Conservation (phyloP, 768 basidiomycete genomes). For the Termitomyces bulborhizus region DNA sequence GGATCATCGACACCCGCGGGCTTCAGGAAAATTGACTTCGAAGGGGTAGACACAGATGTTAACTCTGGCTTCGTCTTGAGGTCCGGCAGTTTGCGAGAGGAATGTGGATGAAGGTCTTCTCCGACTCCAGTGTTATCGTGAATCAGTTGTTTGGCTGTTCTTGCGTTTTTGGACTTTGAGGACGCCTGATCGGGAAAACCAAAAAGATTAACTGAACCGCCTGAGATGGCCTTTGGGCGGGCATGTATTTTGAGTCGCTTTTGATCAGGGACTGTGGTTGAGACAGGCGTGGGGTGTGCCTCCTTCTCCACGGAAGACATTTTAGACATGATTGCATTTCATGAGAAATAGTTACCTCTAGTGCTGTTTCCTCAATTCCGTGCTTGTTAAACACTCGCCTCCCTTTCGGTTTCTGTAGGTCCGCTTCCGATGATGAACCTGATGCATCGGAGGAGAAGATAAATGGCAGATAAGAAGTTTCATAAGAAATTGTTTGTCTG, state of each 20-base stretch:
- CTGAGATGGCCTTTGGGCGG: conserved; percentile 19
- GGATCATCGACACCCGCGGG: conserved; percentile 54
- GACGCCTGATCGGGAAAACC: conserved; percentile 17
- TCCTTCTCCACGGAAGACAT: conserved; percentile 8
- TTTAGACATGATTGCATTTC: conserved; percentile 14
- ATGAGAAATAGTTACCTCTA: conserved; percentile 15
- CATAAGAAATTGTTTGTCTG: conserved; percentile 37
- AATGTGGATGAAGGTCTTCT: conserved; percentile 37
- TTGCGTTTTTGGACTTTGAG: conserved; percentile 24
- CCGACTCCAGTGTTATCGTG: conserved; percentile 44
- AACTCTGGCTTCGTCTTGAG: not conserved
- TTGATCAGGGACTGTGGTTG: not conserved
- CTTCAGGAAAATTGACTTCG: conserved; percentile 36
- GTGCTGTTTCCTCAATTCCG: conserved; percentile 36
- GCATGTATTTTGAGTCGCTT: conserved; percentile 14
- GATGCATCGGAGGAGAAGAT: conserved; percentile 38
- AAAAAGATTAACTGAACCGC: conserved; percentile 16
- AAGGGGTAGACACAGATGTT: not conserved
- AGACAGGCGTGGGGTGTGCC: conserved; percentile 10
- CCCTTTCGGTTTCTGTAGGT: conserved; percentile 30
- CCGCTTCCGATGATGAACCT: conserved; percentile 16
- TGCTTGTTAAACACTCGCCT: conserved; percentile 49
- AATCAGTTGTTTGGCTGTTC: conserved; percentile 38
- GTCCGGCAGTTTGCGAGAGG: conserved; percentile 11
- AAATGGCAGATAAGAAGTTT: conserved; percentile 63